Base-by-base conservation (phyloP, 768 basidiomycete genomes). In the Tulasnella sp. region DNA sequence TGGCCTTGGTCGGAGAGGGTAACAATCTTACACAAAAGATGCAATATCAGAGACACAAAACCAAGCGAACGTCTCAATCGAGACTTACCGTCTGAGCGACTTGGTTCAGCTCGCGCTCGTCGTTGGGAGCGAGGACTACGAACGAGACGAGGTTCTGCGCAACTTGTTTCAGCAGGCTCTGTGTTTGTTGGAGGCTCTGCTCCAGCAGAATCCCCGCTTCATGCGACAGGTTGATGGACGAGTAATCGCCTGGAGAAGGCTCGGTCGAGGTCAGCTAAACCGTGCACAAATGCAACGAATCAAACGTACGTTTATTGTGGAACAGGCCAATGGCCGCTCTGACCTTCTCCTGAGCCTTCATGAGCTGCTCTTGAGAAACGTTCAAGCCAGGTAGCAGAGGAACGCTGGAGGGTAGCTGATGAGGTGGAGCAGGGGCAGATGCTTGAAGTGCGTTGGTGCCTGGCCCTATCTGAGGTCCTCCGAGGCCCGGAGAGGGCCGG, bases 91-190 rank as follows among this genome's bases (percentile, higher is more conserved):
- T 39, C 29, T 29, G 3, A 15, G 42, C 51, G 42, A 71, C 76
- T 40, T 42, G 39, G 23, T 77, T 77, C 26, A 77, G 39, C 70
- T 70, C 76, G 11, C 69, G 23, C 39, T 70, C 76, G 26, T 77
- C 69, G 35, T 77, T 37, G 40, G 76, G 76, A 71, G 42, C 35
- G 3, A 77, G 40, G 26, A 70, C 20, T 2, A 37, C 39, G 20
- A 77, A 77, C 20, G 69, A 15, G 35, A 55, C 61, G 11, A 77
- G 69, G 35, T 46, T 70, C 39, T 77, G 37, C 20, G 42, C 44
- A 26, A 51, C 69, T 42, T 77, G 76, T 67, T 39, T 42, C 29
- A 55, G 61, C 42, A 77, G 32, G 37, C 55, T 55, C 15, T 69
- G 61, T 3, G 37, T 76, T 35, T 51, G 39, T 7, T 76, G 75